A percentile compares a stretch with the other conserved stretches of the same genome.
These are phyloP conservation scores for Entophlyctis helioformis DNA, from an alignment of 192 early-diverging fungal genomes.

Conservation along the genomic window DNA sequence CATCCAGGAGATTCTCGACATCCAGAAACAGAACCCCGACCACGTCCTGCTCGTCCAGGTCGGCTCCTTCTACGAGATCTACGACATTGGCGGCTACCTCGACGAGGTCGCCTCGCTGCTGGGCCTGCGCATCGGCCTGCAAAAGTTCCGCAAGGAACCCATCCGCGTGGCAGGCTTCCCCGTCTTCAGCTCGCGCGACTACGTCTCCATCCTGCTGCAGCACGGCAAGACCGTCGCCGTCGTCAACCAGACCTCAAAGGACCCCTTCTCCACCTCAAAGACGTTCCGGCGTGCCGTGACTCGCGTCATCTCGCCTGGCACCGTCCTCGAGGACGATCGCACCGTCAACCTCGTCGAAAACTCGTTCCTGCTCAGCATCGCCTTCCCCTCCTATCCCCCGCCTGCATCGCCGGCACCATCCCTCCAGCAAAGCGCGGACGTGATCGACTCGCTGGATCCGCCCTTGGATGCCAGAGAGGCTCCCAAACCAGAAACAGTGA, in stretches of 20 bases:
- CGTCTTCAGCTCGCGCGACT: constrained; percentile 1
- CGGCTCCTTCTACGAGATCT: constrained; percentile 39
- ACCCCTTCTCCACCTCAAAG: constrained; percentile 10
- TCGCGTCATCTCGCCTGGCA: constrained; percentile 77
- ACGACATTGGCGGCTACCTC: constrained; percentile 14
- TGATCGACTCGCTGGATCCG: background rate
- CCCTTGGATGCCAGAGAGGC: too few species aligned
- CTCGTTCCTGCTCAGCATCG: constrained; percentile 64
- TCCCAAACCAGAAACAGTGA: too few species aligned
- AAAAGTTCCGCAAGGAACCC: too few species aligned
- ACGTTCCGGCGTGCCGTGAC: constrained; percentile 53
- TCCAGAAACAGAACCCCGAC: constrained; percentile 17
- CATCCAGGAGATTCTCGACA: constrained; percentile 6
- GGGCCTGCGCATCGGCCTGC: constrained; percentile 6
- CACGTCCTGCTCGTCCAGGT: constrained; percentile 35
- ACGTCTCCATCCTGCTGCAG: constrained; percentile 16
- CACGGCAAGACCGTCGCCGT: constrained; percentile 31
- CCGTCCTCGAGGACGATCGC: constrained; percentile 47
- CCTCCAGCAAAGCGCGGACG: too few species aligned
- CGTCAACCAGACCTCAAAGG: constrained; percentile 20
- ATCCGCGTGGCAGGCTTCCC: constrained; percentile 27
- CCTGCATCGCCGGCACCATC: constrained; percentile 1
- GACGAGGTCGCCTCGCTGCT: constrained; percentile 15
- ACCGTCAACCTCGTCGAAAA: constrained; percentile 29
- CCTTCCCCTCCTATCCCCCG: constrained; percentile 9